Evolutionary conservation across 2,329 filamentous ascomycete genomes (phyloP), one percentile per base, ranked within the genome.

Genomic region (Fusarium sp.): DNA sequence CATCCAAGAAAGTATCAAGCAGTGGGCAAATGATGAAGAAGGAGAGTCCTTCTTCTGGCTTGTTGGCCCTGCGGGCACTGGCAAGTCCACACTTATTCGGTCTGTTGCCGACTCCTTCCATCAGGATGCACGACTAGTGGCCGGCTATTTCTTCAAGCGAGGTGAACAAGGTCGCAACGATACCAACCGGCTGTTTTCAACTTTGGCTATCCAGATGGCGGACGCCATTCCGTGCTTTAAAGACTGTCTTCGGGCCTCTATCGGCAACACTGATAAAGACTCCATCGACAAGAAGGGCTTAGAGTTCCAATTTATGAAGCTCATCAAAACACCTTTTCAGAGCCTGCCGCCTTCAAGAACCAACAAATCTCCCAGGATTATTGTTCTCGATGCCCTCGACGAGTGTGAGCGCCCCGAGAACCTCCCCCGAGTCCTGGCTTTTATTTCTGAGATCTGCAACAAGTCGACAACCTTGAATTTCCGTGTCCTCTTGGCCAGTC

Each of bases 1-100:
- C 0, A 8, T 51, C 0, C 49, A 26, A 4, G 0, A 41, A 11
- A 19, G 3, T 0, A 41, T 51, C 4, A 4, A 9, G 3, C 0
- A 51, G 1, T 51, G 49, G 49, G 49, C 49, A 16, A 13, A 51
- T 2, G 12, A 21, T 12, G 34, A 18, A 1, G 3, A 4, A 0
- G 18, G 23, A 1, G 6, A 41, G 3, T 9, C 34, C 6, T 28
- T 51, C 13, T 14, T 51, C 0, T 51, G 49, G 49, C 18, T 51
- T 0, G 9, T 21, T 0, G 49, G 49, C 0, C 49, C 49, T 4
- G 23, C 34, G 0, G 49, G 49, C 0, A 41, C 49, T 30, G 49
- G 49, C 0, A 51, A 51, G 2, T 51, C 49, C 0, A 51, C 49
- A 4, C 37, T 51, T 0, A 7, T 25, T 0, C 34, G 49, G 0